Evolutionary conservation across 1,139 yeast genomes (phyloP), one percentile per base, ranked within the genome.

Genomic region (Taphrina wiesneri): DNA sequence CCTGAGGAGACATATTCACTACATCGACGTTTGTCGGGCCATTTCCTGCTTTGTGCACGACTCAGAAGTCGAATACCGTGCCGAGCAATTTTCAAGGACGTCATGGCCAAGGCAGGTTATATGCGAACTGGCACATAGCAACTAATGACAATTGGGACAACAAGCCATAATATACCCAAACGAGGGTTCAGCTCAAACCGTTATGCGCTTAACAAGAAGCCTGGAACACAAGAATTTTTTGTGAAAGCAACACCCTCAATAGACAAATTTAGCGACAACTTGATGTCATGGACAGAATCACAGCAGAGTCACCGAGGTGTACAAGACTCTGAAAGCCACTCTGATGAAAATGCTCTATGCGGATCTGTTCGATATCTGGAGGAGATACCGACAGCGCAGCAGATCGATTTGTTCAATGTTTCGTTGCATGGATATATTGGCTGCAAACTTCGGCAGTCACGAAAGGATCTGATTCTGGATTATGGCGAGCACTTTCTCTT

Each of bases 1-100:
- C 99, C 99, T 2, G 98, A 93, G 75, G 99, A 93, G 76, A 93
- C 99, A 0, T 93, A 93, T 75, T 89, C 96, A 7, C 80, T 95
- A 72, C 99, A 93, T 76, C 83, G 99, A 73, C 93, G 95, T 74
- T 85, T 93, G 74, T 88, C 96, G 75, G 99, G 99, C 11, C 96
- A 95, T 0, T 95, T 89, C 74, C 80, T 93, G 70, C 81, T 93
- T 67, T 93, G 99, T 78, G 89, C 98, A 3, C 84, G 91, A 73
- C 81, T 93, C 77, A 80, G 85, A 53, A 97, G 98, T 1, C 80
- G 83, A 25, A 95, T 93, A 41, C 96, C 93, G 11, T 88, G 97
- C 74, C 86, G 86, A 69, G 80, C 86, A 72, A 78, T 93, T 66
- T 93, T 93, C 74, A 80, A 83, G 69, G 91, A 91, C 65, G 84